These are phyloP conservation scores for Pyrenophora seminiperda DNA, from an alignment of 2,329 filamentous ascomycete genomes.

Conservation along the genomic window DNA sequence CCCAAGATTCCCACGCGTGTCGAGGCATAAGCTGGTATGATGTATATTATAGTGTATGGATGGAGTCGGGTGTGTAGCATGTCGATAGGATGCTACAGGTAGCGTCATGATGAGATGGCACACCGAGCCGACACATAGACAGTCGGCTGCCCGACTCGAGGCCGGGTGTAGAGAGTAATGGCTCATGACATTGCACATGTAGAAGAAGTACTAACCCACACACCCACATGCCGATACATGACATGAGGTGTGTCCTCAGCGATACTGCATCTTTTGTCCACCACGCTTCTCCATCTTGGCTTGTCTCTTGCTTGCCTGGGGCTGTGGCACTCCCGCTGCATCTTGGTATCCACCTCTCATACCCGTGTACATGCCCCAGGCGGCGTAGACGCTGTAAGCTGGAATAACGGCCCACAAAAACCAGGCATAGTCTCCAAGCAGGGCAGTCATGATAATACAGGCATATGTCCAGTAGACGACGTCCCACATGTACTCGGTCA, in stretches of 20 bases:
- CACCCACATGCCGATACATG: background rate
- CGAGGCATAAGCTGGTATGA: conserved; percentile 43
- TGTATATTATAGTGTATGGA: conserved; percentile 3
- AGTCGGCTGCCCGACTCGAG: too few relatives aligned
- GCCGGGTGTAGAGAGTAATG: too few relatives aligned
- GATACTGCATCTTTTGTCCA: conserved; percentile 55
- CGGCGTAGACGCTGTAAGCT: conserved; percentile 52
- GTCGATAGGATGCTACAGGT: too few relatives aligned
- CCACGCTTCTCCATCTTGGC: conserved; percentile 59
- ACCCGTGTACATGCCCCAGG: conserved; percentile 54
- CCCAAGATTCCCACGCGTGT: conserved; percentile 68
- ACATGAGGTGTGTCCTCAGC: conserved; percentile 36
- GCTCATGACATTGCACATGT: too few relatives aligned
- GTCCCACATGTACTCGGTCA: conserved; percentile 99
- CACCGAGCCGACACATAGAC: too few relatives aligned
- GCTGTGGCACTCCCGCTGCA: conserved; percentile 47
- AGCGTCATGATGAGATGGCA: too few relatives aligned
- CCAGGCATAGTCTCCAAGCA: conserved; percentile 83
- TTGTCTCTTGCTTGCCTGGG: conserved; percentile 54
- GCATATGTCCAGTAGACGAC: conserved; percentile 93
- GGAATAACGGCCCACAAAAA: conserved; percentile 62
- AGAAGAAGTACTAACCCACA: too few relatives aligned
- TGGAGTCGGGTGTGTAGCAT: background rate
- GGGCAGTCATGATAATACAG: conserved; percentile 69
- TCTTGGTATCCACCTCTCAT: conserved; percentile 51